Conservation (phyloP, 768 basidiomycete species). For the Obba rivulosa region DNA sequence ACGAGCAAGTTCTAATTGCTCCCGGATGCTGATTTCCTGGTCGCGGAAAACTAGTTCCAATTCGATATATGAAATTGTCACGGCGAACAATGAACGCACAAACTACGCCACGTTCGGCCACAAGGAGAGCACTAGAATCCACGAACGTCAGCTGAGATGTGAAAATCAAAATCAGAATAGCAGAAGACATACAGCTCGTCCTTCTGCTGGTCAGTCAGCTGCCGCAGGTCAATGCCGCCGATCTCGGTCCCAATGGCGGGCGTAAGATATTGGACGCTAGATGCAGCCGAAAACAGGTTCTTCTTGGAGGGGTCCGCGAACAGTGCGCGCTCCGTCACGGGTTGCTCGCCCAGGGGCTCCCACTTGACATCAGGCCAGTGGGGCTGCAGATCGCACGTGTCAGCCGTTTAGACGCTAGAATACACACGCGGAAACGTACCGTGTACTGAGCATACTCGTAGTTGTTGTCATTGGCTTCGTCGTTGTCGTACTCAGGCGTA, state of each 20-base stretch:
- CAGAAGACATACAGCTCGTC: constrained; percentile 60
- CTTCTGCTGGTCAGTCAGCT: constrained; percentile 62
- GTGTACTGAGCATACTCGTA: constrained; percentile 59
- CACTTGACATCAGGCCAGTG: constrained; percentile 57
- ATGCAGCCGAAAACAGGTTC: constrained; percentile 55
- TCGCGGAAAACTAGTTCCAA: constrained; percentile 60
- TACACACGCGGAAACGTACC: constrained; percentile 29
- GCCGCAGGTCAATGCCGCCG: constrained; percentile 64
- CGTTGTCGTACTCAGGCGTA: constrained; percentile 46
- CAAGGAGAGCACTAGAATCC: constrained; percentile 53
- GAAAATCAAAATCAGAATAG: background rate
- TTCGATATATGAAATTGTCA: constrained; percentile 1
- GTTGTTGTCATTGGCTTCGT: constrained; percentile 41
- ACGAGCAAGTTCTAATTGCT: constrained; percentile 67
- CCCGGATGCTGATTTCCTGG: constrained; percentile 62
- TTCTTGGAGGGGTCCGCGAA: constrained; percentile 67
- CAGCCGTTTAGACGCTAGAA: background rate
- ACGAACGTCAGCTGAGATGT: constrained; percentile 4
- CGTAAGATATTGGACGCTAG: constrained; percentile 63
- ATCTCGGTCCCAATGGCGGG: constrained; percentile 75
- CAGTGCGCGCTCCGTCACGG: constrained; percentile 64
- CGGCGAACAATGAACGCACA: constrained; percentile 38
- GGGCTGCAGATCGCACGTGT: constrained; percentile 37
- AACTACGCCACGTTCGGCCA: constrained; percentile 73
- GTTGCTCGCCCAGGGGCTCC: constrained; percentile 53